These are phyloP conservation scores for Plasmodium sp. DNA, from an alignment of 169 alveolate genomes.

Conservation along the genomic window DNA sequence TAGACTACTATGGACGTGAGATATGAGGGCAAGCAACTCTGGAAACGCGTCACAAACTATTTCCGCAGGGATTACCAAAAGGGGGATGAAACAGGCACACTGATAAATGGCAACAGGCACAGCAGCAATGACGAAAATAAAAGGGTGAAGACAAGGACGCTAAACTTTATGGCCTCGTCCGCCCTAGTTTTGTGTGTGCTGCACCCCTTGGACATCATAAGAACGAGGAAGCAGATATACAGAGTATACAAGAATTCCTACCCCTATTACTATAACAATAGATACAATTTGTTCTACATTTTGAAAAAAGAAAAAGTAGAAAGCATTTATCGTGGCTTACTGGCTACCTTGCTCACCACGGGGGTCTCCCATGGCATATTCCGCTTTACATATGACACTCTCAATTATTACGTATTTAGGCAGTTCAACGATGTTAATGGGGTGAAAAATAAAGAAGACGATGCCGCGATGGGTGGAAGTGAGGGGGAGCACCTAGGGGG, in stretches of 20 bases:
- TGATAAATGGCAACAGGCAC: neutral
- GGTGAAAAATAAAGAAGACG: neutral
- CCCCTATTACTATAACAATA: constrained; percentile 72
- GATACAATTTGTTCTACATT: constrained; percentile 56
- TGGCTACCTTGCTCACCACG: constrained; percentile 65
- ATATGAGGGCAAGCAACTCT: constrained; percentile 16
- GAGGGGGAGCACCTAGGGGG: neutral
- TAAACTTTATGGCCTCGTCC: constrained; percentile 64
- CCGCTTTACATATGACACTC: constrained; percentile 52
- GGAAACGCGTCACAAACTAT: neutral
- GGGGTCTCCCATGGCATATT: constrained; percentile 62
- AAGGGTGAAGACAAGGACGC: constrained; percentile 34
- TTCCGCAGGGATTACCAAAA: neutral
- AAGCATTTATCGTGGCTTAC: constrained; percentile 67
- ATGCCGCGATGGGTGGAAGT: neutral
- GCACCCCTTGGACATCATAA: constrained; percentile 66
- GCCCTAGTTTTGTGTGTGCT: constrained; percentile 52
- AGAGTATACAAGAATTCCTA: constrained; percentile 65
- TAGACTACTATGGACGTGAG: constrained; percentile 39
- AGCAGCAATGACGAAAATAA: constrained; percentile 14
- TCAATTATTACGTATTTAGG: constrained; percentile 16
- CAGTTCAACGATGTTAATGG: neutral
- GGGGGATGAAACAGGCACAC: neutral
- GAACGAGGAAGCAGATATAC: constrained; percentile 70
- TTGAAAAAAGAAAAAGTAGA: constrained; percentile 65